Evolutionary conservation across 768 basidiomycete genomes (phyloP), one percentile per base, ranked within the genome.

Genomic region (Lentinula boryana): DNA sequence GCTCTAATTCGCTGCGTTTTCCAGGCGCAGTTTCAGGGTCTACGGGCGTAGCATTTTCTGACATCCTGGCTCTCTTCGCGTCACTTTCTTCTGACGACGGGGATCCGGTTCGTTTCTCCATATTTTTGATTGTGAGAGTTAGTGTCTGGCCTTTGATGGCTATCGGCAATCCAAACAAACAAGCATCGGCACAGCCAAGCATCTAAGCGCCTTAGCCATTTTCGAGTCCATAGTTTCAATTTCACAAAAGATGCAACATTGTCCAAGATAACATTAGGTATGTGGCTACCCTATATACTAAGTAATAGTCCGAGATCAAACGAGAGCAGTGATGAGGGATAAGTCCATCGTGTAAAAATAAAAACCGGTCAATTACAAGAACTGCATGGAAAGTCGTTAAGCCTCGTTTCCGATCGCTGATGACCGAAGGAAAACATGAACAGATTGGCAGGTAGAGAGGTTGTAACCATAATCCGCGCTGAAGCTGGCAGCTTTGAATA

Each of bases 1-100:
- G 93, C 67, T 94, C 93, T 60, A 91, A 83, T 74, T 95, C 94
- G 70, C 85, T 84, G 65, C 92, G 89, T 75, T 95, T 95, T 65
- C 94, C 94, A 0, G 82, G 80, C 23, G 92, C 92, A 65, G 75
- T 77, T 62, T 92, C 86, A 23, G 87, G 86, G 75, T 95, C 91
- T 13, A 93, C 88, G 21, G 86, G 82, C 4, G 83, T 77, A 27
- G 81, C 88, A n/a, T 88, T 87, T 68, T 89, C 87, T 56, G 58
- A 60, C 50, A 60, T 51, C 52, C 50, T 76, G 72, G 68, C 72
- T 31, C 53, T 41, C 43, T 61, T 61, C 36, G 53, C n/a, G 48
- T 60, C 58, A 38, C 32, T 49, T 50, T 52, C 58, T 50, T 52
- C 58, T 41, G 48, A n/a, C 9, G 58, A 51, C 36, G 58, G 58